Evolutionary conservation across 192 early-diverging fungal genomes (phyloP), one percentile per base, ranked within the genome.

Genomic region (Backusella tuberculispora): DNA sequence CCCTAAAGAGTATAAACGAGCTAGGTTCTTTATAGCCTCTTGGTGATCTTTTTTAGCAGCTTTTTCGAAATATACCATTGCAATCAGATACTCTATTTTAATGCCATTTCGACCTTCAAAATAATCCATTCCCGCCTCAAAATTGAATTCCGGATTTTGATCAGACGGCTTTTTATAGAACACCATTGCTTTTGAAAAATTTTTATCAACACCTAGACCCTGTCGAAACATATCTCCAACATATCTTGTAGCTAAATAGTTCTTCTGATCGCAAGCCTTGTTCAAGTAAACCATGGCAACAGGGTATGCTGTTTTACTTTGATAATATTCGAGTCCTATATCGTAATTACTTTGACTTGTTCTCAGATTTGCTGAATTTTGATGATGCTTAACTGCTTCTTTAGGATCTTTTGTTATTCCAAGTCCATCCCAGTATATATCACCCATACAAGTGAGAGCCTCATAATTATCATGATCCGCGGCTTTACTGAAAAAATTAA

Each of bases 191-290:
- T 50, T 15, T 50, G 47, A 50, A 50, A 50, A 50, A 15, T 50
- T 50, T 50, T 50, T 50, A 50, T 15, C 0, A 6, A 19, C 3
- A 1, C 47, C 47, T 50, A 19, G 5, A 19, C 47, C 47, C 5
- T 50, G 47, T 1, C 47, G 47, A 21, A n/a, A 50, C 47, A 50
- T 50, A 7, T 50, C 47, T 5, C 47, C 47, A n/a, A 50, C 47
- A 7, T 50, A 50, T 50, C 47, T 50, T 50, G 47, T 50, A 50
- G 47, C 47, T 50, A n/a, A n/a, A 50, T 50, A 50, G 19, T 50
- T n/a, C 1, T 5, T 15, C 5, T 50, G 47, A 21, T 50, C 47
- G 7, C 47, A 50, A 13, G 47, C 47, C 47, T 50, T 50, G 13
- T 50, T 50, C 17, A 50, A 50, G 19, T 50, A 50, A 50, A 50